Evolutionary conservation across 768 basidiomycete genomes (phyloP).

Genomic region (Serendipita sp.): DNA sequence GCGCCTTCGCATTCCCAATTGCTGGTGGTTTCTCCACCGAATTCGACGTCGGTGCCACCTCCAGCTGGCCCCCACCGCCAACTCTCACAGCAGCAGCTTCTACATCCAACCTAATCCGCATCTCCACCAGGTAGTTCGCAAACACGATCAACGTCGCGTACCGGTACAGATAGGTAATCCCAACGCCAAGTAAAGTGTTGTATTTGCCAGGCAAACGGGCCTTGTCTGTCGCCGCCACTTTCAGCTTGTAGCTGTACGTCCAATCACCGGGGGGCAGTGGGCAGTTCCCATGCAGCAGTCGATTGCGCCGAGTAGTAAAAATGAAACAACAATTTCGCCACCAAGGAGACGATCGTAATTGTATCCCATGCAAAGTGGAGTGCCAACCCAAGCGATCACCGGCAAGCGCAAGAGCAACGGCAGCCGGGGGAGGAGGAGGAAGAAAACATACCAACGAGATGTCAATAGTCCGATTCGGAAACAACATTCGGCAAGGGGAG

Average conservation of each 20-base stretch:
- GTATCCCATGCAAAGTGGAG: not conserved
- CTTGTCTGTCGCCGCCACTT: conserved; percentile 48
- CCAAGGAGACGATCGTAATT: not conserved
- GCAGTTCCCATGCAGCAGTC: not conserved
- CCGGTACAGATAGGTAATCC: conserved; percentile 73
- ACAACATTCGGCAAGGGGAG: not conserved
- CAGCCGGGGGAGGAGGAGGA: not conserved
- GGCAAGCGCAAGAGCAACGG: not conserved
- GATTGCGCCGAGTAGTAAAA: not conserved
- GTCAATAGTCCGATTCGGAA: not conserved
- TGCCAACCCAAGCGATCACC: too few species aligned
- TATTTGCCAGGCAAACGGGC: conserved; percentile 56
- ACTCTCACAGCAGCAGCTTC: too few species aligned
- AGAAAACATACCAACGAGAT: not conserved
- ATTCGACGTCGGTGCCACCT: too few species aligned
- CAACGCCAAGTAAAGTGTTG: conserved; percentile 51
- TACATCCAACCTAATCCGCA: conserved; percentile 11
- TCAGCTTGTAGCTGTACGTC: conserved; percentile 64
- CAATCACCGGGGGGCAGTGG: not conserved
- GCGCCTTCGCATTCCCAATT: conserved; percentile 6
- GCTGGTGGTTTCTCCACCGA: conserved; percentile 9
- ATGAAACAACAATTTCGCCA: not conserved
- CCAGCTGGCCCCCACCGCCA: too few species aligned
- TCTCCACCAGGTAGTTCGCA: conserved; percentile 84
- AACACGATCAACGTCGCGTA: conserved; percentile 90